Evolutionary conservation across 1,284 basidiomycete species (phyloP).

Genomic region (Malassezia japonica): DNA sequence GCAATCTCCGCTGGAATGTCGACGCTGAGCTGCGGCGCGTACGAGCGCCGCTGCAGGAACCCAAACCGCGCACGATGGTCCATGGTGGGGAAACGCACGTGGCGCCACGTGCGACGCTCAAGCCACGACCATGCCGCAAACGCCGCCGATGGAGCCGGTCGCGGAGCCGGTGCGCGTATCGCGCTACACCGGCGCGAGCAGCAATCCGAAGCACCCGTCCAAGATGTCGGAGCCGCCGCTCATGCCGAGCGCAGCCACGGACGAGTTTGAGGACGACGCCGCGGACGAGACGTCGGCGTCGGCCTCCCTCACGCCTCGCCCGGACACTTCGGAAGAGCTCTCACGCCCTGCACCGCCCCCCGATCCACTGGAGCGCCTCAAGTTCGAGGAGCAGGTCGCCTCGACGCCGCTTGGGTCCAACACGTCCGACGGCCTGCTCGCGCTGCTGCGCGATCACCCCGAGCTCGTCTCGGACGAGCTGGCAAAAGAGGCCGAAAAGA

Average conservation of each 20-base stretch:
- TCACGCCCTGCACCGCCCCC: conserved; percentile 9
- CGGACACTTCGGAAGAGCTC: conserved; percentile 1
- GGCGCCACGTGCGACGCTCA: not conserved
- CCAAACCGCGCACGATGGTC: not conserved
- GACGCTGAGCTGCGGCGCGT: conserved; percentile 4
- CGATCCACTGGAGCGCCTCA: conserved; percentile 1
- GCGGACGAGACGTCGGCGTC: too few species aligned
- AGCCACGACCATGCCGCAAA: not conserved
- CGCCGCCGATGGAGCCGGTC: not conserved
- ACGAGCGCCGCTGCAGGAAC: not conserved
- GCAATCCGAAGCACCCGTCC: too few species aligned
- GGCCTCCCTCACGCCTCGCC: too few species aligned
- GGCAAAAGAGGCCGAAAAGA: conserved; percentile 31
- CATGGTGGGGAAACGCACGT: not conserved
- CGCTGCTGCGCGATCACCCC: conserved; percentile 43
- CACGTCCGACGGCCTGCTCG: conserved; percentile 38
- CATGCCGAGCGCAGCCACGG: too few species aligned
- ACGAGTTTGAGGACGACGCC: too few species aligned
- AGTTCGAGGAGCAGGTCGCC: conserved; percentile 9
- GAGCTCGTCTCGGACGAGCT: conserved; percentile 40
- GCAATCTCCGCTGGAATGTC: not conserved
- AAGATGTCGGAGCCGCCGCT: too few species aligned
- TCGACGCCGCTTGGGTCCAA: not conserved
- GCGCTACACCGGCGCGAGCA: too few species aligned
- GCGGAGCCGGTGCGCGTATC: too few species aligned